Percentiles rank a stretch among this genome's conserved stretches.
phyloP scores from a whole-genome alignment of 345 rosid species.

The Durio zibethinus region DNA sequence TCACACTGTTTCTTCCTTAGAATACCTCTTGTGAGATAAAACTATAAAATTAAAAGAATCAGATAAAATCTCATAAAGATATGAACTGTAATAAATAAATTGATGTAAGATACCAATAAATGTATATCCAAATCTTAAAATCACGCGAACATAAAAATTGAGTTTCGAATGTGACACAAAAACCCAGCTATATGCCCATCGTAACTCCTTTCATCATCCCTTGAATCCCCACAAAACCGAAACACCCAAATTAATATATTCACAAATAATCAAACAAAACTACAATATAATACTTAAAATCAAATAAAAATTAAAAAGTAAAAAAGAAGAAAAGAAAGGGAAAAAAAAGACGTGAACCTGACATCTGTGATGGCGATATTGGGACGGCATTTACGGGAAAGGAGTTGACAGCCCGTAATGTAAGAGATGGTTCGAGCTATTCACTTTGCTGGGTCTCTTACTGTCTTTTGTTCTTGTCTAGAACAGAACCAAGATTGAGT shows the following conservation, averaged over 20 bases:
- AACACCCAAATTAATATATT: neutral
- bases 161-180: too few species aligned
- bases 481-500: neutral
- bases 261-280: neutral
- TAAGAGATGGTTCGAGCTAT: constrained; percentile 80
- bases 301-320: neutral
- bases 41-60: too few species aligned
- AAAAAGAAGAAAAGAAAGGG: too few species aligned
- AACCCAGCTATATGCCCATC: constrained; percentile 96
- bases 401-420: constrained; percentile 75
- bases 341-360: constrained; percentile 57
- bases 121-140: too few species aligned
- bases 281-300: neutral
- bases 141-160: too few species aligned
- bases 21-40: too few species aligned
- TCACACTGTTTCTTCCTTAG: too few species aligned
- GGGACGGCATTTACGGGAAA: constrained; percentile 57
- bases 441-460: neutral
- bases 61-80: too few species aligned
- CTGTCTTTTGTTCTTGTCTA: neutral
- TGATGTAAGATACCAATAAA: too few species aligned
- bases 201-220: constrained; percentile 92
- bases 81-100: too few species aligned
- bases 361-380: constrained; percentile 82
- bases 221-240: constrained; percentile 5